A percentile compares a stretch with the other conserved stretches of the same genome.
Conservation (phyloP, 129 eudicot species). For the Silybum marianum region DNA sequence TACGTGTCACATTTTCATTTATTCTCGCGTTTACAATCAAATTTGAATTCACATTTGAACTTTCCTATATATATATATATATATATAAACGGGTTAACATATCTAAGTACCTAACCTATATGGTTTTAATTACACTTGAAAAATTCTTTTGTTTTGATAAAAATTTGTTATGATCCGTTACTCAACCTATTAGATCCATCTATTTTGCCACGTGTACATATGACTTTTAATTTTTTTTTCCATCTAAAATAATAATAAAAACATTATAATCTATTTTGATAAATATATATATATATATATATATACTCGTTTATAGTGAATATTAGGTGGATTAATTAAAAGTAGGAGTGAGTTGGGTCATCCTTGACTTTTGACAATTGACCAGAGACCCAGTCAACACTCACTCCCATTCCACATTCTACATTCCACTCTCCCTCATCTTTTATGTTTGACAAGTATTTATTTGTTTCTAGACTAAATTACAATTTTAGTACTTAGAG, state of each 20-base stretch:
- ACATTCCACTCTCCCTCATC: neutral
- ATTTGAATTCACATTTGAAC: no score
- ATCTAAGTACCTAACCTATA: no score
- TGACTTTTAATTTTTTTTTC: neutral
- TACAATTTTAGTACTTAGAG: neutral
- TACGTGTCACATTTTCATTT: no score
- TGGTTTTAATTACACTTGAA: no score
- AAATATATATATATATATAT: no score
- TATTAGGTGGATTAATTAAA: neutral
- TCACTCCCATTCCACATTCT: neutral
- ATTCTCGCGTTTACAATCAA: no score
- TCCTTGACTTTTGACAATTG: conserved; percentile 1
- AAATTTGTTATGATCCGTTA: neutral
- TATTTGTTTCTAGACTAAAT: neutral
- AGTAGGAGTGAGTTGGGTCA: neutral
- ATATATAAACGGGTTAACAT: no score
- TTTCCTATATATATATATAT: no score
- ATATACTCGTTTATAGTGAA: neutral
- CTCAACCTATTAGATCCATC: neutral
- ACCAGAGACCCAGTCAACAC: neutral
- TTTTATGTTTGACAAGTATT: neutral
- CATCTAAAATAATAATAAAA: neutral
- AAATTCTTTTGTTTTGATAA: neutral
- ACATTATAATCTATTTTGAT: neutral
- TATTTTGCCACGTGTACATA: neutral